phyloP scores from a whole-genome alignment of 305 asterid genomes.

The Plantago coronopus region DNA sequence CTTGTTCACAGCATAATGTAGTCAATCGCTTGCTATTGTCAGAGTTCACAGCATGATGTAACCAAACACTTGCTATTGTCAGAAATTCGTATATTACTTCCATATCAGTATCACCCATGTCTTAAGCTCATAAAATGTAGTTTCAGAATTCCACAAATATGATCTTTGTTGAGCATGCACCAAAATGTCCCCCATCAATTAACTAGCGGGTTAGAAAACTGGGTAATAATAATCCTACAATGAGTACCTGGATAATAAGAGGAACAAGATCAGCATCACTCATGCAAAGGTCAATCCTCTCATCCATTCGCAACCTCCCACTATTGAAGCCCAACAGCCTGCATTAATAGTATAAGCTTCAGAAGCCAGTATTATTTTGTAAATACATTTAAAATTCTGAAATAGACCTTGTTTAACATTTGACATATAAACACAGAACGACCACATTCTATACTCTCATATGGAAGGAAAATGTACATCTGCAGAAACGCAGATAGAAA shows the following conservation, averaged over 20 bases:
- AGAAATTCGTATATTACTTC: no score
- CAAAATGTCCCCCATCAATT: neutral
- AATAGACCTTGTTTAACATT: constrained; percentile 1
- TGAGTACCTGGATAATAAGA: constrained; percentile 79
- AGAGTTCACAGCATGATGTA: no score
- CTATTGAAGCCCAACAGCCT: constrained; percentile 84
- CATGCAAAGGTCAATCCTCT: constrained; percentile 89
- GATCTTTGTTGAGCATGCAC: constrained; percentile 1
- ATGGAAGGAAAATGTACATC: neutral
- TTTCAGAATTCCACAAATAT: constrained; percentile 3
- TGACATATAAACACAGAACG: constrained; percentile 1
- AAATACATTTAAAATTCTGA: constrained; percentile 1
- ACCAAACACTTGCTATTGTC: no score
- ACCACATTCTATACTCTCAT: constrained; percentile 5
- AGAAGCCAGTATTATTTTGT: neutral
- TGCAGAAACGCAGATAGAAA: constrained; percentile 12
- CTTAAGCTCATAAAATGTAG: neutral
- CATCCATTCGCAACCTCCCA: constrained; percentile 89
- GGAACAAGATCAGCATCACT: constrained; percentile 97
- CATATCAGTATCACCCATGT: no score
- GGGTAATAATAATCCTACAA: constrained; percentile 20
- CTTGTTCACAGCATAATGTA: no score
- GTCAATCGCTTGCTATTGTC: no score
- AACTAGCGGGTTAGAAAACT: constrained; percentile 6
- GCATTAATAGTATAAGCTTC: constrained; percentile 26